Percentiles rank a stretch among this genome's conserved stretches.
Evolutionary conservation across 176 grass and related monocot genomes (phyloP).

Genomic region (Aegilops speltoides): DNA sequence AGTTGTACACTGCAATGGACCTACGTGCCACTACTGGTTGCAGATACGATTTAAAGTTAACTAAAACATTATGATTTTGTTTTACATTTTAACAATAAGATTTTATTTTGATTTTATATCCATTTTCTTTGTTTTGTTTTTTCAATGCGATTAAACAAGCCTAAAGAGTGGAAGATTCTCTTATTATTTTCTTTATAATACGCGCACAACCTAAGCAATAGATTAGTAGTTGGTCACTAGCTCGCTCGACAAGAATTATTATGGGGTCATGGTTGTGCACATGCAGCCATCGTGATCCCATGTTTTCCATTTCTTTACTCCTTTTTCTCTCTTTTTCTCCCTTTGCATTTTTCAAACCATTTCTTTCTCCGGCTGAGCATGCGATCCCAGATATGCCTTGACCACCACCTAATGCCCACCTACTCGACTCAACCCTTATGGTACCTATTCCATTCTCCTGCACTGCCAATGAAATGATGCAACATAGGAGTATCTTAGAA

Average conservation of each 20-base stretch:
- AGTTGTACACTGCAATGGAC: not conserved
- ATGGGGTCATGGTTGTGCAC: slow-evolving; percentile 23
- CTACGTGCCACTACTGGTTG: not conserved
- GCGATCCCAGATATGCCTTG: slow-evolving; percentile 14
- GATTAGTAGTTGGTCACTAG: not conserved
- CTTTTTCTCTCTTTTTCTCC: not conserved
- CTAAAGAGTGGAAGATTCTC: slow-evolving; percentile 20
- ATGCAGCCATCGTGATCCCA: slow-evolving; percentile 50
- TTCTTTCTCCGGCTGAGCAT: not conserved
- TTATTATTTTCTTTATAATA: not conserved
- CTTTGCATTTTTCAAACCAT: not conserved
- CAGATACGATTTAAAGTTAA: not conserved
- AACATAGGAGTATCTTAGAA: slow-evolving; percentile 40
- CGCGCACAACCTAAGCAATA: slow-evolving; percentile 1
- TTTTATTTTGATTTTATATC: not conserved
- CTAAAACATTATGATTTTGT: not conserved
- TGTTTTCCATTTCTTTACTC: slow-evolving; percentile 24
- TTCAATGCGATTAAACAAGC: not conserved
- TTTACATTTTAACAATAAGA: not conserved
- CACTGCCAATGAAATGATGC: not conserved
- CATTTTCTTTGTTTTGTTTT: not conserved
- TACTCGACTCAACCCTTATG: not conserved
- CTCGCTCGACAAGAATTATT: not conserved
- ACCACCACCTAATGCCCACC: slow-evolving; percentile 27
- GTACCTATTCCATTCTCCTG: not conserved